Evolutionary conservation across 2,329 filamentous ascomycete genomes (phyloP).

Genomic region (Phaeoacremonium minimum): DNA sequence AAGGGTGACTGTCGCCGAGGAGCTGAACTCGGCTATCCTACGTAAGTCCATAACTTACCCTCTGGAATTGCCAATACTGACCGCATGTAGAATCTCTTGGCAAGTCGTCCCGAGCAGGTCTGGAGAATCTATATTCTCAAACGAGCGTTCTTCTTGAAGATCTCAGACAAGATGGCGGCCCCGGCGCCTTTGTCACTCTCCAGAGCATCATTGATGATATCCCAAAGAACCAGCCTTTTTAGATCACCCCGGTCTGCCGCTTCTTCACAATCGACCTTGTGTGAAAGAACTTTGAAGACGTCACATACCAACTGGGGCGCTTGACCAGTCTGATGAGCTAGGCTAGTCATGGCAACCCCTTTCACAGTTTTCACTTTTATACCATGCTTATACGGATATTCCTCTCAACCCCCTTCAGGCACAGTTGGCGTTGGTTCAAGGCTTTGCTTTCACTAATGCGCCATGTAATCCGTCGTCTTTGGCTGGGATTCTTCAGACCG

Average conservation of each 20-base stretch:
- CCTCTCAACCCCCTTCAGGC: too few species aligned
- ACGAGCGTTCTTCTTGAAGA: constrained; percentile 83
- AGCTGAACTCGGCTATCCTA: constrained; percentile 88
- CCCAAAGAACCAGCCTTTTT: constrained; percentile 29
- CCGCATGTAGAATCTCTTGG: constrained; percentile 71
- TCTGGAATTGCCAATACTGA: background rate
- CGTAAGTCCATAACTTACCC: constrained; percentile 52
- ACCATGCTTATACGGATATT: too few species aligned
- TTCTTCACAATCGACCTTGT: too few species aligned
- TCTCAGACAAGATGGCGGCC: constrained; percentile 71
- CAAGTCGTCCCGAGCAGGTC: constrained; percentile 78
- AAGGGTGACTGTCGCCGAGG: constrained; percentile 78
- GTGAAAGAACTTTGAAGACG: too few species aligned
- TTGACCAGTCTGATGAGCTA: too few species aligned
- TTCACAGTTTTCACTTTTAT: too few species aligned
- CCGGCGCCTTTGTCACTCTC: constrained; percentile 74
- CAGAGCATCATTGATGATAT: constrained; percentile 44
- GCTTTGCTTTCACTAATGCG: too few species aligned
- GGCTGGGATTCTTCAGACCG: too few species aligned
- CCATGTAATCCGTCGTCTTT: too few species aligned
- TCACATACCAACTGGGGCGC: too few species aligned
- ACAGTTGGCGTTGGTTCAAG: too few species aligned
- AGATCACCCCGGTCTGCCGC: constrained; percentile 10
- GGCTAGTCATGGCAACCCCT: too few species aligned
- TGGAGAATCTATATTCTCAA: constrained; percentile 83